These are phyloP conservation scores for Microdochium paspali DNA, from an alignment of 2,329 filamentous ascomycete genomes.

Conservation along the genomic window DNA sequence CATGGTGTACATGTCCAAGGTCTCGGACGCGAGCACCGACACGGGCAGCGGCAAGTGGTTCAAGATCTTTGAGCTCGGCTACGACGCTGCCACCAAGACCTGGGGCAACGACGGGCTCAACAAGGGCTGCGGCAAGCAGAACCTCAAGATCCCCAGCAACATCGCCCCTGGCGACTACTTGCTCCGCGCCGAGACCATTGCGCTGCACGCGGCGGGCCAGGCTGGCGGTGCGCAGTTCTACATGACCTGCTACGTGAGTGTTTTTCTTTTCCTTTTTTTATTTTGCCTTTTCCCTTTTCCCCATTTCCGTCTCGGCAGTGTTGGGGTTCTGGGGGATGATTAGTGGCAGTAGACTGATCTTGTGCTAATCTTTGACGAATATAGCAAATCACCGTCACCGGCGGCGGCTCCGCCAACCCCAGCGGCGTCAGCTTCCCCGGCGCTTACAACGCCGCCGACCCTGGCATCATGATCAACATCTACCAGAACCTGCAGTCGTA, in stretches of 20 bases:
- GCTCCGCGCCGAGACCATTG: constrained; percentile 30
- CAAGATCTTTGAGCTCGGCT: constrained; percentile 38
- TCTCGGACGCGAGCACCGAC: constrained; percentile 32
- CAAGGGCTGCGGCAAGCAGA: constrained; percentile 18
- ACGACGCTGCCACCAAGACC: constrained; percentile 16
- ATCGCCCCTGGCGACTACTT: constrained; percentile 31
- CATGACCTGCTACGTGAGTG: constrained; percentile 15
- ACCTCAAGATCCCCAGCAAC: constrained; percentile 25
- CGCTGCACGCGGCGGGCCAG: constrained; percentile 25
- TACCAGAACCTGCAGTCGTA: constrained; percentile 24
- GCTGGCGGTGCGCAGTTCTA: constrained; percentile 14
- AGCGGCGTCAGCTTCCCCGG: constrained; percentile 35
- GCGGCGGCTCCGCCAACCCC: constrained; percentile 30
- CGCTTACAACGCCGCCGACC: constrained; percentile 34
- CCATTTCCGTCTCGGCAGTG: not conserved
- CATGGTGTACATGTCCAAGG: constrained; percentile 36
- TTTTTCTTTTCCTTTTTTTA: not conserved
- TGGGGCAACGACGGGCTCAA: constrained; percentile 20
- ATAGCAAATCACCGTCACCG: constrained; percentile 35
- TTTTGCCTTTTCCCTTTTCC: not conserved
- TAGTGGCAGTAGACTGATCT: not conserved
- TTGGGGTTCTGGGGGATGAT: too few species aligned
- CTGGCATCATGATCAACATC: constrained; percentile 38
- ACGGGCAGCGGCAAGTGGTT: constrained; percentile 36
- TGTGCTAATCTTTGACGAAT: not conserved